A percentile compares a stretch with the other conserved stretches of the same genome.
Evolutionary conservation across 192 early-diverging fungal species (phyloP).

Genomic region (Coemansia sp.): DNA sequence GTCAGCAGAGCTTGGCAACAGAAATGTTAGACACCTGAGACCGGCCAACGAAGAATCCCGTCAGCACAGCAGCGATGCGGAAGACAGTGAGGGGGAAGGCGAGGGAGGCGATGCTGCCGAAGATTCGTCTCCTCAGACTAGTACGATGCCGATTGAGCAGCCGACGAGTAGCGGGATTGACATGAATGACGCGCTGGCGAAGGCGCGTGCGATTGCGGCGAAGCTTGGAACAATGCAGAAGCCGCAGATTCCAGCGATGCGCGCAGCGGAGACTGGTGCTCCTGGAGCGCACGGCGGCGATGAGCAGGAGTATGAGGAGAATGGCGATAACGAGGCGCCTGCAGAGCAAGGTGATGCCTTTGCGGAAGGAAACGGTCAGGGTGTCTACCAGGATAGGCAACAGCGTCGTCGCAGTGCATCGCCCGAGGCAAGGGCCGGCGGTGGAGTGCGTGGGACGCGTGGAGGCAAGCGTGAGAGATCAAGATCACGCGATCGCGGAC

Average conservation of each 20-base stretch:
- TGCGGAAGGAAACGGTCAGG: background rate
- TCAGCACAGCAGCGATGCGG: background rate
- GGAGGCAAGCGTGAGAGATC: slow-evolving; percentile 31
- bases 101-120: background rate
- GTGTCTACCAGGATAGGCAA: background rate
- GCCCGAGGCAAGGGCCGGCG: slow-evolving; percentile 12
- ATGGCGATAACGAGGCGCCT: background rate
- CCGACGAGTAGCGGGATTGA: slow-evolving; percentile 23
- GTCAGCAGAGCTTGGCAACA: background rate
- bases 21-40: background rate
- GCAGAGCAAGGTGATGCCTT: background rate
- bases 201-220: slow-evolving; percentile 79
- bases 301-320: background rate
- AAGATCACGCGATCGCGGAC: slow-evolving; percentile 8
- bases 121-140: background rate
- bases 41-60: slow-evolving; percentile 1
- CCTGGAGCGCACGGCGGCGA: background rate
- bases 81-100: background rate
- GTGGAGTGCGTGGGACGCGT: slow-evolving; percentile 8
- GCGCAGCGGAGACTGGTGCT: background rate
- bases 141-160: background rate
- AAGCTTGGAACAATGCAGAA: slow-evolving; percentile 55
- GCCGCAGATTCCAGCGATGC: slow-evolving; percentile 18
- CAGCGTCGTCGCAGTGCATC: slow-evolving; percentile 42
- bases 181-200: slow-evolving; percentile 68